These are phyloP conservation scores for Leccinum imitatum DNA, from an alignment of 768 basidiomycete genomes.

Conservation along the genomic window DNA sequence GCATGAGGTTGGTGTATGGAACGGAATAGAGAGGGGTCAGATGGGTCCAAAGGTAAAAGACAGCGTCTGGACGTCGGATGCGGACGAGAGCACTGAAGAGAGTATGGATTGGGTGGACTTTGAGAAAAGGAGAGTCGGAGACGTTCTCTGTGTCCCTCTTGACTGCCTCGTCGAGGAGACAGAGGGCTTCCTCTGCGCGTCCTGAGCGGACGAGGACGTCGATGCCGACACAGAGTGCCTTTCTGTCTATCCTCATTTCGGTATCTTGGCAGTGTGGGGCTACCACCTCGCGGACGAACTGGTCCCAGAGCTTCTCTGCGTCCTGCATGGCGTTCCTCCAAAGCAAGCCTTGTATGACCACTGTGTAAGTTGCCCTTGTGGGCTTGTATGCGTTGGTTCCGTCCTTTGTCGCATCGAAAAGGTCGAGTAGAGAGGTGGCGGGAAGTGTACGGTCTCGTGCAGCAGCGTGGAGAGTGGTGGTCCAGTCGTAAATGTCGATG, in stretches of 20 bases:
- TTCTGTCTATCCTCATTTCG: constrained; percentile 39
- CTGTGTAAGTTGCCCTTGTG: constrained; percentile 49
- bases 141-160: constrained; percentile 20
- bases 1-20: constrained; percentile 51
- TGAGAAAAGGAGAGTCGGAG: constrained; percentile 14
- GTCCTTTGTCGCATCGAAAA: constrained; percentile 37
- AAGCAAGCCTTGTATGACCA: constrained; percentile 54
- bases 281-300: constrained; percentile 29
- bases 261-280: constrained; percentile 1
- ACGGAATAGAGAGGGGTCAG: constrained; percentile 59
- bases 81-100: constrained; percentile 51
- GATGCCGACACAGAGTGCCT: constrained; percentile 50
- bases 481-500: constrained; percentile 48
- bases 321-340: constrained; percentile 38
- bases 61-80: constrained; percentile 56
- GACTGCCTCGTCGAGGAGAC: constrained; percentile 45
- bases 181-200: constrained; percentile 48
- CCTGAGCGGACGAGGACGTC: constrained; percentile 46
- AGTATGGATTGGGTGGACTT: constrained; percentile 36
- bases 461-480: constrained; percentile 45
- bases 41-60: constrained; percentile 69
- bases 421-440: constrained; percentile 33
- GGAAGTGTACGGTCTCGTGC: constrained; percentile 39
- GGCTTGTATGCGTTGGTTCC: constrained; percentile 35
- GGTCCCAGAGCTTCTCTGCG: constrained; percentile 46